Conservation (phyloP, 305 asterid species). For the Coffea humblotiana region DNA sequence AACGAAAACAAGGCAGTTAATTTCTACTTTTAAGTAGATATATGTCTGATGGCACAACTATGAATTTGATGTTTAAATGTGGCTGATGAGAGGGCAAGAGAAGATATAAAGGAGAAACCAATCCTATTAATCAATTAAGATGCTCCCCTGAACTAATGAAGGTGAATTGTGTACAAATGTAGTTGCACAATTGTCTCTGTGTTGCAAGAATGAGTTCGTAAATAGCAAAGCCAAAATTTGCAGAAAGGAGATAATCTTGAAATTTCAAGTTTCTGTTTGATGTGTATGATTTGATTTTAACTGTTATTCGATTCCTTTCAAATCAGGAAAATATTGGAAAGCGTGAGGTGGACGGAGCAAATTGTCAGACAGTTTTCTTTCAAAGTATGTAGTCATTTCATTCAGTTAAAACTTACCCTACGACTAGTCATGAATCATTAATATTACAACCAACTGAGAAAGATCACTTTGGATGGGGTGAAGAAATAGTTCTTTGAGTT, state of each 20-base stretch:
- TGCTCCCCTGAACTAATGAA: neutral
- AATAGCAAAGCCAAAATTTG: neutral
- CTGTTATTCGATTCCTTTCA: conserved; percentile 20
- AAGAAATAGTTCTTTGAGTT: neutral
- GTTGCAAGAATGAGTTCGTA: neutral
- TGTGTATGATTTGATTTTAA: neutral
- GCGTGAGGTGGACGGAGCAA: conserved; percentile 87
- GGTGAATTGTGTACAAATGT: no score
- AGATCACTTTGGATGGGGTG: neutral
- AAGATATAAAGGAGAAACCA: neutral
- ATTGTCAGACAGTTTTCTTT: conserved; percentile 88
- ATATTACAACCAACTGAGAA: neutral
- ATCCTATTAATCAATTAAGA: neutral
- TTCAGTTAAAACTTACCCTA: neutral
- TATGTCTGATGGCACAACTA: neutral
- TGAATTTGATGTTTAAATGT: neutral
- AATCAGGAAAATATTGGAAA: conserved; percentile 63
- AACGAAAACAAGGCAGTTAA: neutral
- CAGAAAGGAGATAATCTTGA: neutral
- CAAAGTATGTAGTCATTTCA: conserved; percentile 54
- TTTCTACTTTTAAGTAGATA: neutral
- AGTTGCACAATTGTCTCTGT: neutral
- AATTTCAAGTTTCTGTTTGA: neutral
- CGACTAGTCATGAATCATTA: neutral
- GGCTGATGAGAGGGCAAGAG: neutral